A percentile compares a stretch with the other conserved stretches of the same genome.
Evolutionary conservation across 2,329 filamentous ascomycete genomes (phyloP).

Genomic region (Beauveria sp.): DNA sequence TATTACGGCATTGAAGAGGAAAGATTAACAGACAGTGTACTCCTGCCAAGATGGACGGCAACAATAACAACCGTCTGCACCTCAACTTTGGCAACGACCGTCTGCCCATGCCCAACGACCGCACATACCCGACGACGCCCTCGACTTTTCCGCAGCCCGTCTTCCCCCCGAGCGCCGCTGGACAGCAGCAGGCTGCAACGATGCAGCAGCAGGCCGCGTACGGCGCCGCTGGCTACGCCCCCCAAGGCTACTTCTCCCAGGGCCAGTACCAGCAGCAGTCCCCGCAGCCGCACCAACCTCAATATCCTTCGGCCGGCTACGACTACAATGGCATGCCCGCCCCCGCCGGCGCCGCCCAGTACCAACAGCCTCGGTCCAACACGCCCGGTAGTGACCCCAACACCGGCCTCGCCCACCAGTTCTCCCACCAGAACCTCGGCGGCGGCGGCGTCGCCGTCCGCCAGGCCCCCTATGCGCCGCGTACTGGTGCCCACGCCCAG

Average conservation of each 20-base stretch:
- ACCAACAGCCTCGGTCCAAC: constrained; percentile 44
- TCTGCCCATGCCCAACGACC: constrained; percentile 51
- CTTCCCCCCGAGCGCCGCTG: constrained; percentile 31
- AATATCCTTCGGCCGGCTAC: constrained; percentile 31
- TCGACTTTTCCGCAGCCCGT: constrained; percentile 95
- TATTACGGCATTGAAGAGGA: not conserved
- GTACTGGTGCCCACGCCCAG: constrained; percentile 61
- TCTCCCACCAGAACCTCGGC: constrained; percentile 90
- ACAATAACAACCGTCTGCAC: constrained; percentile 56
- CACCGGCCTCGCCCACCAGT: constrained; percentile 87
- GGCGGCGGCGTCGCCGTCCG: constrained; percentile 66
- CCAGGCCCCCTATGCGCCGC: constrained; percentile 59
- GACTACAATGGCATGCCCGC: constrained; percentile 45
- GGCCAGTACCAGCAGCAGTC: constrained; percentile 56
- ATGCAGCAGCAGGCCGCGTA: constrained; percentile 37
- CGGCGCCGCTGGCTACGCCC: constrained; percentile 18
- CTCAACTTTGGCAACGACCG: constrained; percentile 63
- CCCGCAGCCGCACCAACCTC: constrained; percentile 36
- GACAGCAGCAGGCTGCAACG: constrained; percentile 22
- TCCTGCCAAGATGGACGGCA: constrained; percentile 39
- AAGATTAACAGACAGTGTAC: not conserved
- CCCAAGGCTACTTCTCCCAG: constrained; percentile 34
- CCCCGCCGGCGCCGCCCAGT: constrained; percentile 16
- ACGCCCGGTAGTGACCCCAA: constrained; percentile 71
- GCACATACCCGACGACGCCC: constrained; percentile 77